These are phyloP conservation scores for Claviceps capensis DNA, from an alignment of 2,329 filamentous ascomycete species.

Conservation along the genomic window DNA sequence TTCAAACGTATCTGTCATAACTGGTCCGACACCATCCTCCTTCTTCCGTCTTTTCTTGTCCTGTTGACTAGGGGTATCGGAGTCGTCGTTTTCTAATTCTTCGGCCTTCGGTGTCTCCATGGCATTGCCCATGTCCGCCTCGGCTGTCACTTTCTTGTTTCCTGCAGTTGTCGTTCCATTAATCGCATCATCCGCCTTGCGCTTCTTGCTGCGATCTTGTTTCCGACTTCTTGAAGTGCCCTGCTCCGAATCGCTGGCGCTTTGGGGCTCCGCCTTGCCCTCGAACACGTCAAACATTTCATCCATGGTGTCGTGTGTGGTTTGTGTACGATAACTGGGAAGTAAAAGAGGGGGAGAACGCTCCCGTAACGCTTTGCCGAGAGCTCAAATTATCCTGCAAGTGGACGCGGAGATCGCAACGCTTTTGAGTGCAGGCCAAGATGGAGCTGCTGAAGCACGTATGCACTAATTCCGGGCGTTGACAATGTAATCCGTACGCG, in stretches of 20 bases:
- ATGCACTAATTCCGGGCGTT: slow-evolving; percentile 9
- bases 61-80: slow-evolving; percentile 34
- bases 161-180: slow-evolving; percentile 31
- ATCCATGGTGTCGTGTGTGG: slow-evolving; percentile 40
- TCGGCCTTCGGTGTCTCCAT: slow-evolving; percentile 25
- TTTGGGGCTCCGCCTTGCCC: slow-evolving; percentile 33
- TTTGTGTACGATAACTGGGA: neutral
- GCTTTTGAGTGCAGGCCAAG: neutral
- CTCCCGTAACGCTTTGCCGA: neutral
- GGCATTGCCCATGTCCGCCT: slow-evolving; percentile 28
- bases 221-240: slow-evolving; percentile 36
- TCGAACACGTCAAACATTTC: slow-evolving; percentile 77
- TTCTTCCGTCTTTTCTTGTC: slow-evolving; percentile 52
- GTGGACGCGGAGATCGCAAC: neutral
- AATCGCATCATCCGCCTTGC: slow-evolving; percentile 68
- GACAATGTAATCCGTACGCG: slow-evolving; percentile 5
- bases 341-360: neutral
- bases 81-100: slow-evolving; percentile 21
- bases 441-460: slow-evolving; percentile 3
- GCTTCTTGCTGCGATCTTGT: slow-evolving; percentile 61
- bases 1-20: slow-evolving; percentile 87
- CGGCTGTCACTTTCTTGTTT: slow-evolving; percentile 8
- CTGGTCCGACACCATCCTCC: slow-evolving; percentile 52
- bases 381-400: neutral
- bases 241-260: slow-evolving; percentile 30